These are phyloP conservation scores for Penicillium desertorum DNA, from an alignment of 495 filamentous ascomycete species.

Conservation along the genomic window DNA sequence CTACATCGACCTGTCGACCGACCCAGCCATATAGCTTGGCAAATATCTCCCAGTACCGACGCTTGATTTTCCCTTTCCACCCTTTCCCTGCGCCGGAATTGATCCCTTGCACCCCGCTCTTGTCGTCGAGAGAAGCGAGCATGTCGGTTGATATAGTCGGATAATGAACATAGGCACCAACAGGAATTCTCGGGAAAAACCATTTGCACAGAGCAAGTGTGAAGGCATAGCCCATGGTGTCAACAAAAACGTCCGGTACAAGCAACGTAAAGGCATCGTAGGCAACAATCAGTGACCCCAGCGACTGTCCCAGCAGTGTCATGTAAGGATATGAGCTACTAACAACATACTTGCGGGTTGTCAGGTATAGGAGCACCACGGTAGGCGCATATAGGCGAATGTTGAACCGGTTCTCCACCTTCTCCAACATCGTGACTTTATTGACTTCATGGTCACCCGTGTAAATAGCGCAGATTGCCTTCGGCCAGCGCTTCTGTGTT, in stretches of 20 bases:
- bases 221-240: conserved; percentile 98
- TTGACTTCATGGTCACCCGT: conserved; percentile 88
- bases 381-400: conserved; percentile 83
- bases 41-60: conserved; percentile 82
- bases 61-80: conserved; percentile 63
- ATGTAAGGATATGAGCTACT: conserved; percentile 85
- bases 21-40: conserved; percentile 77
- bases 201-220: conserved; percentile 76
- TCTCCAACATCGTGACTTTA: conserved; percentile 73
- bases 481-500: conserved; percentile 85
- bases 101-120: conserved; percentile 66
- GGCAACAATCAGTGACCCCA: conserved; percentile 82
- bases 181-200: conserved; percentile 79
- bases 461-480: conserved; percentile 85
- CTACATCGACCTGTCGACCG: conserved; percentile 78
- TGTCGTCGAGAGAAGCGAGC: conserved; percentile 76
- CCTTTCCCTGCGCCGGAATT: conserved; percentile 80
- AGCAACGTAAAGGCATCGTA: conserved; percentile 92
- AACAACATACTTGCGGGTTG: conserved; percentile 80
- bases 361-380: conserved; percentile 83
- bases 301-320: conserved; percentile 88
- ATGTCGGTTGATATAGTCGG: conserved; percentile 98
- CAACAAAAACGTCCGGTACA: conserved; percentile 90
- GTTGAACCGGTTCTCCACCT: conserved; percentile 87
- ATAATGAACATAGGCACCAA: conserved; percentile 94